Percentiles rank a stretch among this genome's conserved stretches.
Conservation (phyloP, 768 basidiomycete genomes). For the Amanita subjunquillea region DNA sequence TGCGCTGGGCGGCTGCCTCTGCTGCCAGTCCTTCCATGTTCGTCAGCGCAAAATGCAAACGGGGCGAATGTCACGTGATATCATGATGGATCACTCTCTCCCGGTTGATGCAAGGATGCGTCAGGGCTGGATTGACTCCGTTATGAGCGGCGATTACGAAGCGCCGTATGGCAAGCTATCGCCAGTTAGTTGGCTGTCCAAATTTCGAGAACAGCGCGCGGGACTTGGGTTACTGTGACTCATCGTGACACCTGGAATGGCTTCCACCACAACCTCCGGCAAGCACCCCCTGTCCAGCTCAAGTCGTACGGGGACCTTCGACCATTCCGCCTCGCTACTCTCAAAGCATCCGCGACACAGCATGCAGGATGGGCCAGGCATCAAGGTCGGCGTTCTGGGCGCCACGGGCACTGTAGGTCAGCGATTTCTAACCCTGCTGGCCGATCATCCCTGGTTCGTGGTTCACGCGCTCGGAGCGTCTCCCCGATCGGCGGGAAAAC, state of each 20-base stretch:
- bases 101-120: neutral
- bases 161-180: no score
- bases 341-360: slow-evolving; percentile 24
- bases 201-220: no score
- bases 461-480: slow-evolving; percentile 87
- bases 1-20: slow-evolving; percentile 44
- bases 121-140: neutral
- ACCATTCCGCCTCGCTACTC: slow-evolving; percentile 15
- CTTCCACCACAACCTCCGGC: slow-evolving; percentile 5
- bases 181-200: no score
- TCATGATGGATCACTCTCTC: no score
- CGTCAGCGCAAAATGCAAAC: neutral
- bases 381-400: slow-evolving; percentile 67
- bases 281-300: slow-evolving; percentile 9
- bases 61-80: slow-evolving; percentile 6
- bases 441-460: slow-evolving; percentile 83
- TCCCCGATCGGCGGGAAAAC: slow-evolving; percentile 74
- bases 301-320: slow-evolving; percentile 13
- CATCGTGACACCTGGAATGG: neutral
- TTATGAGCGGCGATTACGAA: neutral
- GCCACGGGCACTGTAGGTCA: slow-evolving; percentile 96
- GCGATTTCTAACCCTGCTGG: slow-evolving; percentile 83
- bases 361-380: slow-evolving; percentile 21
- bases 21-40: slow-evolving; percentile 35
- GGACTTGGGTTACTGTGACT: no score